Percentiles rank a stretch among this genome's conserved stretches.
phyloP scores from a whole-genome alignment of 2,329 filamentous ascomycete species.

The Paecilomyces sp. region DNA sequence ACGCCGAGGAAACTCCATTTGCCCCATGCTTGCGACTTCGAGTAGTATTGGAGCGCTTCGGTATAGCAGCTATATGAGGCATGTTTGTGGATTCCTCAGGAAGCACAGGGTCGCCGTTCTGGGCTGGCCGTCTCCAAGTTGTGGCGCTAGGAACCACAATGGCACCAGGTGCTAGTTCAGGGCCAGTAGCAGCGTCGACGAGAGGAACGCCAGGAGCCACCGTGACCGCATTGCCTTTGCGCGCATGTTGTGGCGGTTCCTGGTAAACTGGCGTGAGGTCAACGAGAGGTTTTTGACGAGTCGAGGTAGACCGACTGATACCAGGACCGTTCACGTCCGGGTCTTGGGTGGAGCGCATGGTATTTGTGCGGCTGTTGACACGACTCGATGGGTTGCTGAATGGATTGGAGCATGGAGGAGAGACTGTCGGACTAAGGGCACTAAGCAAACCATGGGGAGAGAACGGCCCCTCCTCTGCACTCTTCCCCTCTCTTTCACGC shows the following conservation, averaged over 20 bases:
- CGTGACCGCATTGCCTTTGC: constrained; percentile 31
- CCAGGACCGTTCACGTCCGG: constrained; percentile 21
- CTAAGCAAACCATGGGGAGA: constrained; percentile 47
- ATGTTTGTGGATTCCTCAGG: constrained; percentile 1
- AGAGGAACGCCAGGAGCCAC: constrained; percentile 36
- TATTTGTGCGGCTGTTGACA: constrained; percentile 22
- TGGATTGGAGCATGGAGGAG: constrained; percentile 17
- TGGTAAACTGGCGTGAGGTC: constrained; percentile 60
- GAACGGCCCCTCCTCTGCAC: constrained; percentile 39
- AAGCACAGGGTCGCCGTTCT: constrained; percentile 4
- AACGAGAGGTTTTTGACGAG: constrained; percentile 48
- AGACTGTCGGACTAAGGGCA: constrained; percentile 44
- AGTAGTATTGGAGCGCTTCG: constrained; percentile 27
- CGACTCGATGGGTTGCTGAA: constrained; percentile 16
- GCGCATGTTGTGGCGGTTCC: constrained; percentile 47
- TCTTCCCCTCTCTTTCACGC: constrained; percentile 30
- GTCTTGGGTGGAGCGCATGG: constrained; percentile 19
- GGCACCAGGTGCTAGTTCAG: constrained; percentile 23
- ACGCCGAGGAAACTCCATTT: constrained; percentile 7
- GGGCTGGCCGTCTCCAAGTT: constrained; percentile 30
- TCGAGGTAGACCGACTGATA: constrained; percentile 41
- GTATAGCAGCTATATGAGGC: constrained; percentile 2
- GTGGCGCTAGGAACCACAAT: constrained; percentile 31
- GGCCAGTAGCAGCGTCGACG: constrained; percentile 36
- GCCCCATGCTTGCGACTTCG: constrained; percentile 16